phyloP scores from a whole-genome alignment of 2,329 filamentous ascomycete genomes.

The Teratosphaeria zuluensis region DNA sequence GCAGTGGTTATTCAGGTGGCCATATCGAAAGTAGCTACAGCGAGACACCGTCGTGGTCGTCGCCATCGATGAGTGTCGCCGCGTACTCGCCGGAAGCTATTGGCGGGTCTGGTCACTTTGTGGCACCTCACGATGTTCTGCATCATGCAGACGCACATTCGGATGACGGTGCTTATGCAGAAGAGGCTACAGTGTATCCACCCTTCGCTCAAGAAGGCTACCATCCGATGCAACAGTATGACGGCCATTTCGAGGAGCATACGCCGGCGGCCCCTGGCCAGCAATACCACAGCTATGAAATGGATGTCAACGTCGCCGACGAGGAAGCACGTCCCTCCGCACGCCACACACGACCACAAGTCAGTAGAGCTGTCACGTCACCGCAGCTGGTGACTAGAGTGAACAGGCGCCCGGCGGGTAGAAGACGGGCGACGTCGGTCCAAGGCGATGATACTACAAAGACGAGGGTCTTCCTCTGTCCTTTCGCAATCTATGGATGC shows the following conservation, averaged over 20 bases:
- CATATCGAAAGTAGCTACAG: conserved; percentile 3
- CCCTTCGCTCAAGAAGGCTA: conserved; percentile 16
- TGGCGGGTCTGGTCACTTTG: conserved; percentile 4
- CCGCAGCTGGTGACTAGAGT: conserved; percentile 4
- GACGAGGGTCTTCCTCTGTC: conserved; percentile 54
- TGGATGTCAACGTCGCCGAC: conserved; percentile 1
- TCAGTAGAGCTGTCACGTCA: conserved; percentile 1
- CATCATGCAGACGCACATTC: conserved; percentile 10
- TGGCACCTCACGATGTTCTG: conserved; percentile 17
- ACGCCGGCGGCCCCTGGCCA: not conserved
- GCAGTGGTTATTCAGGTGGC: conserved; percentile 6
- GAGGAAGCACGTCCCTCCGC: conserved; percentile 6
- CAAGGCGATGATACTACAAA: conserved; percentile 2
- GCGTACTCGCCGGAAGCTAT: not conserved
- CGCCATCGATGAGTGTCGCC: not conserved
- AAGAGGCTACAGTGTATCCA: conserved; percentile 4
- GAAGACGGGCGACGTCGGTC: conserved; percentile 6
- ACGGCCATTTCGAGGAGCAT: not conserved
- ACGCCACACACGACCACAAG: conserved; percentile 9
- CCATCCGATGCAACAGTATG: conserved; percentile 6
- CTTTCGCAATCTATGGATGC: conserved; percentile 72
- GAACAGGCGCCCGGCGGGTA: conserved; percentile 7
- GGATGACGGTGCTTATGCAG: conserved; percentile 6
- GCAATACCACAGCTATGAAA: conserved; percentile 1
- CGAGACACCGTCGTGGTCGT: conserved; percentile 3